Percentiles rank a stretch among this genome's conserved stretches.
These are phyloP conservation scores for Ustilaginoidea virens DNA, from an alignment of 2,329 filamentous ascomycete genomes.

Conservation along the genomic window DNA sequence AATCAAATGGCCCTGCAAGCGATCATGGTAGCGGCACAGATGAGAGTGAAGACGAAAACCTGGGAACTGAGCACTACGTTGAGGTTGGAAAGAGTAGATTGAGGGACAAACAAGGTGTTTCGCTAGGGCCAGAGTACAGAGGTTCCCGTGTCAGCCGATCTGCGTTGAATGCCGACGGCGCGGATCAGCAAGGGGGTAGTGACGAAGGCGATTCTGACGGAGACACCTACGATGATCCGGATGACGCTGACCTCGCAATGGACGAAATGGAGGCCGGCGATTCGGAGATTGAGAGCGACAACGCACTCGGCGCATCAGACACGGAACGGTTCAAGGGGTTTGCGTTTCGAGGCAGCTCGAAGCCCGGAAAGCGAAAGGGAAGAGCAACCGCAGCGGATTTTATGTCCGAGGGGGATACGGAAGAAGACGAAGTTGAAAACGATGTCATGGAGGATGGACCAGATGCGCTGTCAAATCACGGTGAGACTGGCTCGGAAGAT, in stretches of 20 bases:
- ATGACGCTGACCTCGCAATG: conserved; percentile 35
- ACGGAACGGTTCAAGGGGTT: conserved; percentile 69
- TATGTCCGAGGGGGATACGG: conserved; percentile 32
- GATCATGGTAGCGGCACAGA: conserved; percentile 36
- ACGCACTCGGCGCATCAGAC: conserved; percentile 71
- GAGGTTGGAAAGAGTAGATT: conserved; percentile 73
- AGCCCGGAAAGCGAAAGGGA: conserved; percentile 22
- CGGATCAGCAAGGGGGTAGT: conserved; percentile 27
- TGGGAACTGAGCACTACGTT: conserved; percentile 77
- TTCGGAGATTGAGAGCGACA: conserved; percentile 48
- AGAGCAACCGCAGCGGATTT: conserved; percentile 41
- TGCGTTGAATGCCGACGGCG: conserved; percentile 41
- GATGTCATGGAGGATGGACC: conserved; percentile 23
- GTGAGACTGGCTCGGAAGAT: conserved; percentile 17
- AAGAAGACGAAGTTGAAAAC: conserved; percentile 19
- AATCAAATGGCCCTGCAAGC: conserved; percentile 45
- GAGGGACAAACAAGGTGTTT: conserved; percentile 51
- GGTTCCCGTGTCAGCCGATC: conserved; percentile 61
- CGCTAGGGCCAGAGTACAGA: conserved; percentile 65
- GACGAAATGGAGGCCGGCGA: conserved; percentile 34
- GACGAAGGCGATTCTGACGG: conserved; percentile 32
- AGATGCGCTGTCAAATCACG: conserved; percentile 17
- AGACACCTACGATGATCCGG: conserved; percentile 28
- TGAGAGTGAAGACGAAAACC: conserved; percentile 33
- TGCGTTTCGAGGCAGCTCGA: conserved; percentile 43